These are phyloP conservation scores for Penicillium tannophilum DNA, from an alignment of 495 filamentous ascomycete genomes.

Conservation along the genomic window DNA sequence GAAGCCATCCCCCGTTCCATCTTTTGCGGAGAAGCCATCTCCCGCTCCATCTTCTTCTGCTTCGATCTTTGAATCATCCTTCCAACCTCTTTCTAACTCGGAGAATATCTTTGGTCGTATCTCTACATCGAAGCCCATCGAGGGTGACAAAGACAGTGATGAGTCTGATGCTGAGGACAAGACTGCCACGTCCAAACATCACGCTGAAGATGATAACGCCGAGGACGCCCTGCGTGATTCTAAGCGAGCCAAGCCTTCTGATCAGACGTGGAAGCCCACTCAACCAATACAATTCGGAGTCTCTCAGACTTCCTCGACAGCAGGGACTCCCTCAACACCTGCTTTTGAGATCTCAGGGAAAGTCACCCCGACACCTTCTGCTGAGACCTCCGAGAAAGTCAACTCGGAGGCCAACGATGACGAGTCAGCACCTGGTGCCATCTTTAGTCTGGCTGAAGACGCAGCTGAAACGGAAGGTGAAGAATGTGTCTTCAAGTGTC, in stretches of 20 bases:
- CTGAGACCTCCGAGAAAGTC: conserved; percentile 29
- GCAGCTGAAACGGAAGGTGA: conserved; percentile 74
- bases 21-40: neutral
- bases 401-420: conserved; percentile 57
- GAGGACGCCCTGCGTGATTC: conserved; percentile 27
- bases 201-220: conserved; percentile 26
- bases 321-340: conserved; percentile 6
- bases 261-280: conserved; percentile 51
- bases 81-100: conserved; percentile 30
- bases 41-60: conserved; percentile 13
- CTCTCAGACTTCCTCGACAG: neutral
- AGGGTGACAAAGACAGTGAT: conserved; percentile 29
- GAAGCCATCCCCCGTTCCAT: conserved; percentile 5
- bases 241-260: conserved; percentile 23
- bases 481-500: conserved; percentile 60
- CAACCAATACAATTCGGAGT: conserved; percentile 51
- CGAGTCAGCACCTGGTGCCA: conserved; percentile 50
- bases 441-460: conserved; percentile 62
- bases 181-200: conserved; percentile 21
- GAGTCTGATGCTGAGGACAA: conserved; percentile 31
- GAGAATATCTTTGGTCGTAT: conserved; percentile 66
- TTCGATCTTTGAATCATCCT: conserved; percentile 28
- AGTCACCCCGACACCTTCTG: conserved; percentile 29
- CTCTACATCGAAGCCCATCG: conserved; percentile 44
- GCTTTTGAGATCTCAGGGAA: conserved; percentile 30